Evolutionary conservation across 2,329 filamentous ascomycete species (phyloP).

Genomic region (Cercospora zeae-maydis): DNA sequence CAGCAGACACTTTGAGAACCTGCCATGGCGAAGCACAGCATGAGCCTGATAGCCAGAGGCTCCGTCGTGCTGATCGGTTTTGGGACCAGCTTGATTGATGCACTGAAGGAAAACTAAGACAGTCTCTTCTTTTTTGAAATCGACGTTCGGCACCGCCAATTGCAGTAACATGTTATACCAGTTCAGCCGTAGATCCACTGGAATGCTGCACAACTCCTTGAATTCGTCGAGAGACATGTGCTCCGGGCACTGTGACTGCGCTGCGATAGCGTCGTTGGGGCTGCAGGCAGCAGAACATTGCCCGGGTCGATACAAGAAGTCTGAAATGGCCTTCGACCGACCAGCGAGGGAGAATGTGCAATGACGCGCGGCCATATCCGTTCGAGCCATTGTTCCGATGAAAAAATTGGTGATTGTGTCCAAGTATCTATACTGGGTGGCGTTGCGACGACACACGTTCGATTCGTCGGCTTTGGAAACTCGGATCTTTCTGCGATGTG

Average conservation of each 20-base stretch:
- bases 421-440: conserved; percentile 48
- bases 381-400: neutral
- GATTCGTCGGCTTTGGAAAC: conserved; percentile 36
- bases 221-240: conserved; percentile 52
- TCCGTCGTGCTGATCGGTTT: neutral
- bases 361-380: neutral
- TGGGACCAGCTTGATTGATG: conserved; percentile 51
- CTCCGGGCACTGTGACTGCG: conserved; percentile 45
- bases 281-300: conserved; percentile 13
- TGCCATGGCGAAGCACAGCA: conserved; percentile 45
- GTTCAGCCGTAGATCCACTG: conserved; percentile 46
- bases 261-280: conserved; percentile 42
- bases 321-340: neutral
- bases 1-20: conserved; percentile 12
- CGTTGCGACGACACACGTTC: conserved; percentile 48
- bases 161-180: conserved; percentile 52
- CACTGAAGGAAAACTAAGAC: conserved; percentile 52
- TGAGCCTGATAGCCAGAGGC: conserved; percentile 48
- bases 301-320: conserved; percentile 8
- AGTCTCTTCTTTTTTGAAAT: conserved; percentile 56
- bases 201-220: conserved; percentile 48
- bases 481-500: conserved; percentile 45
- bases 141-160: conserved; percentile 53
- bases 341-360: neutral
- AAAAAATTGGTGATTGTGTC: conserved; percentile 36